Conservation (phyloP, 2,329 filamentous ascomycete genomes). For the Aureobasidium pullulans region DNA sequence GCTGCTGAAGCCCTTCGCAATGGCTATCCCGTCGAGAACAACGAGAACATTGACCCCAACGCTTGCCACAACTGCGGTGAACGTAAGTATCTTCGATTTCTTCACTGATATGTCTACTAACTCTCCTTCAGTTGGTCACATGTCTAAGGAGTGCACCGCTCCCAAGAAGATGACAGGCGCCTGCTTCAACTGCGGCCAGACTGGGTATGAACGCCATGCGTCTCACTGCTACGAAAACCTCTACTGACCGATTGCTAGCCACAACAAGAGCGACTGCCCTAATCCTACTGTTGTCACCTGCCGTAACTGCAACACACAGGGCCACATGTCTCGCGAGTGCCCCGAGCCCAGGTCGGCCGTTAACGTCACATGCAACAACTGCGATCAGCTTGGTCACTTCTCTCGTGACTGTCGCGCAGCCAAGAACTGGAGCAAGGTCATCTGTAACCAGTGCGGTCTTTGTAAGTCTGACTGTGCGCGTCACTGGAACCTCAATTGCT, state of each 20-base stretch:
- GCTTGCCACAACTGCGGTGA: slow-evolving; percentile 11
- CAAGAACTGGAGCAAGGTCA: slow-evolving; percentile 40
- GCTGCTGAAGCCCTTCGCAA: not conserved
- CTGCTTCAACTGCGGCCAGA: slow-evolving; percentile 43
- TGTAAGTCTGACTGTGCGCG: not conserved
- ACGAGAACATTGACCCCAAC: not conserved
- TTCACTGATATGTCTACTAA: not conserved
- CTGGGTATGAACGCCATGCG: slow-evolving; percentile 18
- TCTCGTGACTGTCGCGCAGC: slow-evolving; percentile 55
- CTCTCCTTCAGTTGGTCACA: not conserved
- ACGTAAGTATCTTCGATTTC: not conserved
- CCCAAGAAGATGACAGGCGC: slow-evolving; percentile 5
- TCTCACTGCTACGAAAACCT: not conserved
- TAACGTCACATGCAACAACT: slow-evolving; percentile 28
- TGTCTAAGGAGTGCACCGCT: not conserved
- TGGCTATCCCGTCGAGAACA: not conserved
- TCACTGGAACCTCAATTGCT: not conserved
- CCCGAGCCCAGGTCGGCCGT: slow-evolving; percentile 31
- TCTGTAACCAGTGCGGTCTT: slow-evolving; percentile 35
- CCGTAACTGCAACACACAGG: not conserved
- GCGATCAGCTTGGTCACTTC: slow-evolving; percentile 53
- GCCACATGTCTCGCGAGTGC: slow-evolving; percentile 24
- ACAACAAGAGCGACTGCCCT: slow-evolving; percentile 16
- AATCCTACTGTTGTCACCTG: not conserved
- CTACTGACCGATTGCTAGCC: slow-evolving; percentile 27